Evolutionary conservation across 2,329 filamentous ascomycete species (phyloP).

Genomic region (Fusarium sacchari): DNA sequence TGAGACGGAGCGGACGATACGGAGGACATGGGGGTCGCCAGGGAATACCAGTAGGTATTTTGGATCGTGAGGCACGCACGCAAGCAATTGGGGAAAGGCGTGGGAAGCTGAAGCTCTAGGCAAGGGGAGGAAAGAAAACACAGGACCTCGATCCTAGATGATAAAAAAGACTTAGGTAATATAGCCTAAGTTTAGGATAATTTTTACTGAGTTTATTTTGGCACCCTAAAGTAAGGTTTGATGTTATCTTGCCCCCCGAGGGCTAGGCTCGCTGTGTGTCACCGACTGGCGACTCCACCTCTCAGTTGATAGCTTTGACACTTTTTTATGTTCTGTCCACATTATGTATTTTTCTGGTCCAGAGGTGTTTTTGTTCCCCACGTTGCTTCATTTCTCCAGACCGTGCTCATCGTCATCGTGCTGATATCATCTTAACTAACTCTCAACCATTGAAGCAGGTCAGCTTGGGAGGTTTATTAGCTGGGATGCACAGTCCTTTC

Average conservation of each 20-base stretch:
- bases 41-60: neutral
- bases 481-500: neutral
- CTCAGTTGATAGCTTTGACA: constrained; percentile 14
- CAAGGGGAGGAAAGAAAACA: too few species aligned
- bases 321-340: neutral
- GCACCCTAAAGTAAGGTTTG: too few species aligned
- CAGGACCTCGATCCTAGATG: too few species aligned
- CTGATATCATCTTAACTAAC: neutral
- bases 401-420: constrained; percentile 9
- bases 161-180: too few species aligned
- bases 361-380: constrained; percentile 11
- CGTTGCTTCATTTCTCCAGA: neutral
- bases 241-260: too few species aligned
- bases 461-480: neutral
- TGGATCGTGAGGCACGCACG: constrained; percentile 3
- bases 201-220: too few species aligned
- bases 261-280: constrained; percentile 18
- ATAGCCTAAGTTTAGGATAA: too few species aligned
- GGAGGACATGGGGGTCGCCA: neutral
- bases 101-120: constrained; percentile 18
- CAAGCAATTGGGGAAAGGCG: neutral
- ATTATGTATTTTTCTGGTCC: neutral
- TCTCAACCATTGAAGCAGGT: neutral
- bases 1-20: constrained; percentile 25
- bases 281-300: constrained; percentile 14